Conservation (phyloP, 345 rosid genomes). For the Gossypium australe region DNA sequence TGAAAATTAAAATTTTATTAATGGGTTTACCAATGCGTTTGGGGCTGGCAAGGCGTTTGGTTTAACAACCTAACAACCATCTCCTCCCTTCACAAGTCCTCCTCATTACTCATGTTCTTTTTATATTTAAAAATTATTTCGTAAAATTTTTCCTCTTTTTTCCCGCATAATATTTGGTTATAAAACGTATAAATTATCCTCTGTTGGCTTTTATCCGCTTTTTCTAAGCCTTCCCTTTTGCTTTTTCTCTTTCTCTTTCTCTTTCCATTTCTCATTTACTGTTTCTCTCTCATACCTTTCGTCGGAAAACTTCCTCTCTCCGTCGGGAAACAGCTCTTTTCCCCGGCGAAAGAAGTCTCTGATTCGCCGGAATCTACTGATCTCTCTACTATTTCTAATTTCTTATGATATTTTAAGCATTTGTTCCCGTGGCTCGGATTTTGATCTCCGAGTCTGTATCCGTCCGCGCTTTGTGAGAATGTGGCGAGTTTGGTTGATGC, state of each 20-base stretch:
- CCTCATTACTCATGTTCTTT: constrained; percentile 18
- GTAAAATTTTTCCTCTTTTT: too few relatives aligned
- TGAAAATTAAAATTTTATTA: too few relatives aligned
- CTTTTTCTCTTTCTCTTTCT: not conserved
- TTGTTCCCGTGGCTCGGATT: constrained; percentile 20
- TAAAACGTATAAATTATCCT: constrained; percentile 62
- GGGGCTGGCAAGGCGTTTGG: constrained; percentile 81
- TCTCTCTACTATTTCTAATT: constrained; percentile 5
- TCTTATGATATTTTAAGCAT: constrained; percentile 6
- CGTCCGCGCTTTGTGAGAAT: constrained; percentile 49
- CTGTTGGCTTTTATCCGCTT: constrained; percentile 36
- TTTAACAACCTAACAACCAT: constrained; percentile 50
- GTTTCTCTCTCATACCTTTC: constrained; percentile 30
- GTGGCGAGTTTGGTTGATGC: constrained; percentile 45
- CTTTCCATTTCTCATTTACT: constrained; percentile 27
- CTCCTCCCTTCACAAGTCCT: constrained; percentile 50
- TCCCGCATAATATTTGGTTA: constrained; percentile 26
- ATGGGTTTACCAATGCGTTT: constrained; percentile 45
- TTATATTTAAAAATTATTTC: too few relatives aligned
- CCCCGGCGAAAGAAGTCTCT: constrained; percentile 21
- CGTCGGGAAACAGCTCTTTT: constrained; percentile 16
- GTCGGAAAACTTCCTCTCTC: constrained; percentile 40
- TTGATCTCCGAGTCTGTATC: constrained; percentile 60
- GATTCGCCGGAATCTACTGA: constrained; percentile 11
- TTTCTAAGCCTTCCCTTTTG: constrained; percentile 41